Evolutionary conservation across 495 filamentous ascomycete species (phyloP), one percentile per base, ranked within the genome.

Genomic region (Cladorrhinum samala): DNA sequence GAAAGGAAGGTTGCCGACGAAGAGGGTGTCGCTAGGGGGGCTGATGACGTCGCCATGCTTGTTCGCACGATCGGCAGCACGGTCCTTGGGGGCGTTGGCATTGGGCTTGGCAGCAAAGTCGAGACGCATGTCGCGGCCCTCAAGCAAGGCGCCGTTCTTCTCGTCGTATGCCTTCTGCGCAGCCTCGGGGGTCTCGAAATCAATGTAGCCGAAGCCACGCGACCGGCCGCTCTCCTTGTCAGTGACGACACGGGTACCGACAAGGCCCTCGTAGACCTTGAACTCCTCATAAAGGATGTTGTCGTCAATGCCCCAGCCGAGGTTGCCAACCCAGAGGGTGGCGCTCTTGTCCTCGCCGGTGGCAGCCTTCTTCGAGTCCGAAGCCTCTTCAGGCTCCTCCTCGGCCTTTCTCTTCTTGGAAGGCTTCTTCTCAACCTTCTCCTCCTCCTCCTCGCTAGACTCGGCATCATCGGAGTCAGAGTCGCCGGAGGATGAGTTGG

Each of bases 171-270:
- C 94, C 69, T 85, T 84, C 60, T 83, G 77, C 21, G 89, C 89
- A 66, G 80, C 77, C 42, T 80, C 81, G 58, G 79, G 72, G 53
- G 73, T 81, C 62, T 76, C 73, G 73, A 89, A 98, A 74, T 98
- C 93, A 57, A 96, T 90, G 67, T 96, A 98, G 58, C 94, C 93
- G 72, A 94, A 98, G 57, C 93, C 93, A 70, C 88, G 91, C 64
- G 92, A 95, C 61, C 89, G 87, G 53, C 88, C 87, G 64, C 77
- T 80, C 21, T 83, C 84, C 62, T 84, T 83, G 71, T 98, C 93
- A 47, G 83, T 87, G 65, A 97, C 86, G 63, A 98, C 83, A 57
- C 87, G 83, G 50, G 82, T 83, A 60, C 83, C 78, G 63, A 78
- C 72, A 52, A 96, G 76, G 60, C 87, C 87, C 58, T 88, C 91